A percentile compares a stretch with the other conserved stretches of the same genome.
Evolutionary conservation across 495 filamentous ascomycete species (phyloP).

Genomic region (Xylaria intraflava): DNA sequence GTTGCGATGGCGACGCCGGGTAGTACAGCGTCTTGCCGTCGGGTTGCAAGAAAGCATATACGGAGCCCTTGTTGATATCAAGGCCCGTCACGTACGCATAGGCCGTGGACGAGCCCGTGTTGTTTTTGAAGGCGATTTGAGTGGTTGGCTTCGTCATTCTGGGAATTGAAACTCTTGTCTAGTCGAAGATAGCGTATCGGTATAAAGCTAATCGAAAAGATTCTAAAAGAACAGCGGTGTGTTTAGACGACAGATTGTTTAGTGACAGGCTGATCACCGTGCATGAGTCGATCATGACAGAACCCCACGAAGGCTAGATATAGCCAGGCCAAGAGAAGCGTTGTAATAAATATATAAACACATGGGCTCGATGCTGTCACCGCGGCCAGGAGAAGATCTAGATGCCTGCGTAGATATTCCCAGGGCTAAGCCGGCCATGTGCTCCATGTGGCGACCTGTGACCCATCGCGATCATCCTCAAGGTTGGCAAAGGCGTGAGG

Average conservation of each 20-base stretch:
- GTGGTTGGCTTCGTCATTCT: conserved; percentile 42
- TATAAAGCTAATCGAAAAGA: background rate
- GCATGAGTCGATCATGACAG: background rate
- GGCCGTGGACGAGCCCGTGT: conserved; percentile 51
- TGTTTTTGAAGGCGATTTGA: conserved; percentile 56
- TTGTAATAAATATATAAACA: background rate
- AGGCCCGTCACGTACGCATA: conserved; percentile 68
- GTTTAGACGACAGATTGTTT: background rate
- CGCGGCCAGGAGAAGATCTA: background rate
- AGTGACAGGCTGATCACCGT: background rate
- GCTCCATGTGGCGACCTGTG: conserved; percentile 5
- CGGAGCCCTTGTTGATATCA: conserved; percentile 54
- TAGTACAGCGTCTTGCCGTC: conserved; percentile 42
- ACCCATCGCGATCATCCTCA: background rate
- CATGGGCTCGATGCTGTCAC: background rate
- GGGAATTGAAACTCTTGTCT: background rate
- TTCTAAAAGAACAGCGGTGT: background rate
- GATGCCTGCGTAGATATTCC: conserved; percentile 41
- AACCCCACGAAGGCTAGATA: background rate
- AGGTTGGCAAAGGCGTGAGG: conserved; percentile 5
- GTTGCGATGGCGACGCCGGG: conserved; percentile 23
- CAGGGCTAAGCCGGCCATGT: conserved; percentile 6
- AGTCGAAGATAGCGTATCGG: background rate
- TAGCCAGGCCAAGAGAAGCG: background rate
- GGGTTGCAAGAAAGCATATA: conserved; percentile 53